These are phyloP conservation scores for Xylariaceae sp. DNA, from an alignment of 2,329 filamentous ascomycete species.

Conservation along the genomic window DNA sequence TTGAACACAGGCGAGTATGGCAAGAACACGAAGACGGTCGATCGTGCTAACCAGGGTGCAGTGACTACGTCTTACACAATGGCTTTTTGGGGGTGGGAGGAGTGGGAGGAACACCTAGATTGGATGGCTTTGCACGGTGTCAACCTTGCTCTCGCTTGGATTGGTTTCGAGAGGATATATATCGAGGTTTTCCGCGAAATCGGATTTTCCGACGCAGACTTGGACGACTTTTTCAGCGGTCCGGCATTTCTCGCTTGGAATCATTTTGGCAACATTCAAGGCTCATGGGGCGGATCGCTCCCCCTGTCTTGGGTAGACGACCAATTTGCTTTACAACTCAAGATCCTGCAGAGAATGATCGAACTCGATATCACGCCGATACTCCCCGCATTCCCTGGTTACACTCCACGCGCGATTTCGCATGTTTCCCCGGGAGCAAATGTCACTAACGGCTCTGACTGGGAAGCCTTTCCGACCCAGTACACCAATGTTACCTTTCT, in stretches of 20 bases:
- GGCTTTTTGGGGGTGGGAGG: constrained; percentile 19
- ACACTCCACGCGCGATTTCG: constrained; percentile 13
- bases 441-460: constrained; percentile 17
- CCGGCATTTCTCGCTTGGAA: constrained; percentile 22
- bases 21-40: background rate
- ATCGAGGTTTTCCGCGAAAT: constrained; percentile 20
- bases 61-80: constrained; percentile 20
- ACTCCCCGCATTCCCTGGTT: constrained; percentile 18
- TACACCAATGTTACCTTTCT: constrained; percentile 21
- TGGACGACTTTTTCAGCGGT: constrained; percentile 16
- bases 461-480: constrained; percentile 12
- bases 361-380: constrained; percentile 21
- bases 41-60: constrained; percentile 8
- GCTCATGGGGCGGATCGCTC: constrained; percentile 17
- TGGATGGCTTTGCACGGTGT: constrained; percentile 20
- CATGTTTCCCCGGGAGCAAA: constrained; percentile 14
- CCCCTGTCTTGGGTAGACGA: constrained; percentile 16
- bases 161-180: constrained; percentile 20
- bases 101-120: constrained; percentile 21
- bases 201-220: constrained; percentile 16
- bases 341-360: constrained; percentile 18
- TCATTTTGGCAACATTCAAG: constrained; percentile 20
- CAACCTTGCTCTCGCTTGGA: constrained; percentile 19
- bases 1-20: constrained; percentile 17
- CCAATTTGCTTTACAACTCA: constrained; percentile 16